Evolutionary conservation across 148 eudicot species (phyloP).

Genomic region (Cornus kousa): DNA sequence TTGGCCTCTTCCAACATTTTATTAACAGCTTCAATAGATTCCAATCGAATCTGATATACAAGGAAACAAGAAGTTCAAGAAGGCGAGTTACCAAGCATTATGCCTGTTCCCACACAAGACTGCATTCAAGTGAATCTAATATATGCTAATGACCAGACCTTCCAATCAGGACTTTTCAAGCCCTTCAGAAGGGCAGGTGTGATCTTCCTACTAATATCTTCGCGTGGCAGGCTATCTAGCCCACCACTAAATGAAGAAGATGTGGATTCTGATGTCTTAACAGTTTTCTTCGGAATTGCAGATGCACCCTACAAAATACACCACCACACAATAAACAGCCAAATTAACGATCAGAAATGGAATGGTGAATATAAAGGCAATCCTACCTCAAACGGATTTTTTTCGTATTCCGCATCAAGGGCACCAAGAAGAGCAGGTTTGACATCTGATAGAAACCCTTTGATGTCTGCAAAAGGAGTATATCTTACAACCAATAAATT

Average conservation of each 20-base stretch:
- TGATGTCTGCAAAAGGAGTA: conserved; percentile 59
- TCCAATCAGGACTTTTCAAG: conserved; percentile 97
- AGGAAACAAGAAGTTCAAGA: conserved; percentile 9
- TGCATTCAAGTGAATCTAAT: background rate
- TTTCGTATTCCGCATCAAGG: conserved; percentile 95
- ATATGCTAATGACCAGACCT: conserved; percentile 45
- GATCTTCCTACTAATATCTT: conserved; percentile 92
- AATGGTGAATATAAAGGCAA: background rate
- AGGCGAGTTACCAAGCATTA: background rate
- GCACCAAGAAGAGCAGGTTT: conserved; percentile 99
- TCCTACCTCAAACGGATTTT: conserved; percentile 90
- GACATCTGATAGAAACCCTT: conserved; percentile 88
- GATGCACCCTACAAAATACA: conserved; percentile 60
- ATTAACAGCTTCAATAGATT: conserved; percentile 91
- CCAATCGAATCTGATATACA: conserved; percentile 67
- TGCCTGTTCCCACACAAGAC: background rate
- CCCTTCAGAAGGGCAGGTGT: conserved; percentile 82
- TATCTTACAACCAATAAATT: background rate
- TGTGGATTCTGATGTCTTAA: conserved; percentile 55
- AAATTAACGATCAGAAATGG: background rate
- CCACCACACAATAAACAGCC: background rate
- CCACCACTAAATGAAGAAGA: conserved; percentile 65
- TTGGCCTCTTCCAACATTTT: conserved; percentile 94
- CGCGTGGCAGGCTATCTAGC: conserved; percentile 87
- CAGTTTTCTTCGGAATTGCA: conserved; percentile 80